These are phyloP conservation scores for Candida endomychidarum DNA, from an alignment of 805 yeast genomes.

Conservation along the genomic window DNA sequence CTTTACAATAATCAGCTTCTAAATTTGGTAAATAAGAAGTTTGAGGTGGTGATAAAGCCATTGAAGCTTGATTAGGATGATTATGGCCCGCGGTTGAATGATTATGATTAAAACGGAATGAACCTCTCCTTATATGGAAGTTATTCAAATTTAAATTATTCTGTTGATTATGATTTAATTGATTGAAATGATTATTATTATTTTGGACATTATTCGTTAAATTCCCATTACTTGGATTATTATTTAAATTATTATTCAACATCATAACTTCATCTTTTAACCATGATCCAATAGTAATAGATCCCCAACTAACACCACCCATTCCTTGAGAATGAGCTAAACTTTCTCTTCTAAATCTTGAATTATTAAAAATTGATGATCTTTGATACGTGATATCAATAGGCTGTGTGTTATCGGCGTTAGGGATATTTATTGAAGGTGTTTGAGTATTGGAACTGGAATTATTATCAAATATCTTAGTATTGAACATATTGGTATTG, in stretches of 20 bases:
- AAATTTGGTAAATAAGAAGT: constrained; percentile 86
- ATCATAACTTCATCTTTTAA: constrained; percentile 87
- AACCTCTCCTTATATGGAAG: constrained; percentile 27
- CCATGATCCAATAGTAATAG: constrained; percentile 94
- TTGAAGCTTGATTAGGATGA: constrained; percentile 20
- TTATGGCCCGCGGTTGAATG: neutral
- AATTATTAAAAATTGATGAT: constrained; percentile 41
- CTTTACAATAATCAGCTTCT: constrained; percentile 95
- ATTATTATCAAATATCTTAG: constrained; percentile 38
- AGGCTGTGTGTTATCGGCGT: constrained; percentile 33
- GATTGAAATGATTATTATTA: constrained; percentile 15
- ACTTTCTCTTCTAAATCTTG: constrained; percentile 74
- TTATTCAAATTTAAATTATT: constrained; percentile 8
- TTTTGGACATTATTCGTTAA: constrained; percentile 8
- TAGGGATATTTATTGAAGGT: constrained; percentile 31
- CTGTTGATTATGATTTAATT: constrained; percentile 2
- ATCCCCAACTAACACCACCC: constrained; percentile 98
- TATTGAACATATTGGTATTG: constrained; percentile 36
- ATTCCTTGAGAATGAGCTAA: constrained; percentile 96
- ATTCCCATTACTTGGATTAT: constrained; percentile 20
- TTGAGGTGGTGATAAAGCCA: constrained; percentile 56
- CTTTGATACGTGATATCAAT: constrained; percentile 45
- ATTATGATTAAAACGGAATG: constrained; percentile 29
- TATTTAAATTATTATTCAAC: constrained; percentile 22
- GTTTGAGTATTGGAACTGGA: constrained; percentile 4